Percentiles rank a stretch among this genome's conserved stretches.
Evolutionary conservation across 2,329 filamentous ascomycete species (phyloP).

Genomic region (Cladosporium sp.): DNA sequence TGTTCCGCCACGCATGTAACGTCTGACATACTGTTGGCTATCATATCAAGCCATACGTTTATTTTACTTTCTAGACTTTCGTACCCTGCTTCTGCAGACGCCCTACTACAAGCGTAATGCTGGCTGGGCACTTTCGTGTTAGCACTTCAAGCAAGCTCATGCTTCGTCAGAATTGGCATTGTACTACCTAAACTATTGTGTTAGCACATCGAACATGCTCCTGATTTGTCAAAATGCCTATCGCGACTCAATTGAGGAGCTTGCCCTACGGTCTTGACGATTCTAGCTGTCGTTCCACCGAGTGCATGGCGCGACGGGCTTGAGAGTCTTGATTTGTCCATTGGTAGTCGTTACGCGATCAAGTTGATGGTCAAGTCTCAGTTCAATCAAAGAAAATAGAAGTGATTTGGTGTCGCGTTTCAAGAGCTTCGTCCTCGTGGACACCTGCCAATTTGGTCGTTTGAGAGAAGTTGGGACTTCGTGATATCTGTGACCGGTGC

Average conservation of each 20-base stretch:
- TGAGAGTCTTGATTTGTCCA: background rate
- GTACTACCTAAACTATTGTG: too few species aligned
- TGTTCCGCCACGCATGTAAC: background rate
- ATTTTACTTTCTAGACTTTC: background rate
- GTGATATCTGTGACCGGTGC: background rate
- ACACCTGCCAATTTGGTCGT: background rate
- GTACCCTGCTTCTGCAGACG: background rate
- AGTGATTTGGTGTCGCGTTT: background rate
- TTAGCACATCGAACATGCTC: too few species aligned
- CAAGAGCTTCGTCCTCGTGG: background rate
- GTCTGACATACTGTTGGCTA: background rate
- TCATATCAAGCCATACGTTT: background rate
- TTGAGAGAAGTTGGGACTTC: background rate
- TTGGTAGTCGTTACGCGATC: background rate
- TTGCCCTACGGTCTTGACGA: background rate
- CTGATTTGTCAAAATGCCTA: too few species aligned
- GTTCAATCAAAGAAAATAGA: background rate
- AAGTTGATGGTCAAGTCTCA: background rate
- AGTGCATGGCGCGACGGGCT: background rate
- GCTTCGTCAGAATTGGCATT: background rate
- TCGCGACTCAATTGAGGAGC: background rate
- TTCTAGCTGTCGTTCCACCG: background rate
- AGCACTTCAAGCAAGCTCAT: background rate
- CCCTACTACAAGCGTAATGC: background rate
- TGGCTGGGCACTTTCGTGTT: background rate